Evolutionary conservation across 1,284 basidiomycete species (phyloP), one percentile per base, ranked within the genome.

Genomic region (Filobasidium uniguttulatum): DNA sequence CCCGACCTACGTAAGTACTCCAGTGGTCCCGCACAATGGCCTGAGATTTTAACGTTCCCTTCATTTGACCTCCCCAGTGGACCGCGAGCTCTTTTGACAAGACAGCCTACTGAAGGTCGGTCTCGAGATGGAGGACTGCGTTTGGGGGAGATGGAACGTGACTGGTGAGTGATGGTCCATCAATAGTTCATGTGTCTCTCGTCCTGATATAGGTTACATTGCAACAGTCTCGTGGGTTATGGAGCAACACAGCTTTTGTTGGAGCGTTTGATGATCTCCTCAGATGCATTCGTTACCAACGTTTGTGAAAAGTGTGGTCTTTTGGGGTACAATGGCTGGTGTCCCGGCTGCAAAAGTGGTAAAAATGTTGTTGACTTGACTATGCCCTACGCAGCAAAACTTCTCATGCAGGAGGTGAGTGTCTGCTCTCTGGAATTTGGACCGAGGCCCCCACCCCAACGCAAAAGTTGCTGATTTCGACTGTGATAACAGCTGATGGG

Each of bases 91-190:
- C 93, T 91, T 14, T 73, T 98, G 44, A 99, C 94, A 2, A 82
- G 94, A 28, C 94, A 99, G 69, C 94, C 94, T 1, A 98, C 94
- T 1, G 94, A 99, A 71, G 94, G 94, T 71, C 81, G 94, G 50
- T 94, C 89, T 43, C 81, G 94, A 54, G 94, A 98, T 69, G 94
- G 94, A 62, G 94, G 94, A 56, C 73, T 99, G 56, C 86, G 94
- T 52, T 75, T 99, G 15, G 94, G 94, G 52, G 94, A 99, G 72
- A 98, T 99, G 94, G 94, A 98, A 65, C 82, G 94, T 46, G 94
- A 98, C 69, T 98, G 67, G 66, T 70, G 47, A 50, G 67, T 60
- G 62, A 54, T 67, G 14, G 68, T 70, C 17, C 26, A n/a, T 46
- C n/a, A n/a, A 2, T 58, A 29, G 28, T 25, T 19, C 26, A 28